These are phyloP conservation scores for Calonectria hawksworthii DNA, from an alignment of 2,329 filamentous ascomycete genomes.

Conservation along the genomic window DNA sequence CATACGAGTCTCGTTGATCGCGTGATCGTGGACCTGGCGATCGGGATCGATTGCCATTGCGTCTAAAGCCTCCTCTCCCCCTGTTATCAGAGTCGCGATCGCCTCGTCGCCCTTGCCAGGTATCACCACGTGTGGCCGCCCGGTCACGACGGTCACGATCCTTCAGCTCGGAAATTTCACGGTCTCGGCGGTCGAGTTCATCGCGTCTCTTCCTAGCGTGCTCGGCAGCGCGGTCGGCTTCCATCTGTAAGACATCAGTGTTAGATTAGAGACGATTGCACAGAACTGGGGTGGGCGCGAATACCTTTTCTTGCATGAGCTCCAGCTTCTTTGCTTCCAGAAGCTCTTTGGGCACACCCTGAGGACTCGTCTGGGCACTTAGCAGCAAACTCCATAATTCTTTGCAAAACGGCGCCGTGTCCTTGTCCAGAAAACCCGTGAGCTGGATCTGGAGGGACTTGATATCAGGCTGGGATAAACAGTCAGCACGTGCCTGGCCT, in stretches of 20 bases:
- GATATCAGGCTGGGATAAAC: constrained; percentile 82
- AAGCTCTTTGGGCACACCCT: constrained; percentile 94
- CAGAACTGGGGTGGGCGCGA: constrained; percentile 3
- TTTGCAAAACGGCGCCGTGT: constrained; percentile 90
- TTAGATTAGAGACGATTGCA: neutral
- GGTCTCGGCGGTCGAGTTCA: constrained; percentile 78
- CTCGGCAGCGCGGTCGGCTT: constrained; percentile 86
- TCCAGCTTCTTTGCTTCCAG: constrained; percentile 97
- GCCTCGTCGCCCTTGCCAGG: constrained; percentile 67
- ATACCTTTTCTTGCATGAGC: constrained; percentile 93
- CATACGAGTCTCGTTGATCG: constrained; percentile 59
- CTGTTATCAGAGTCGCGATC: constrained; percentile 63
- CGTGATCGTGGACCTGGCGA: constrained; percentile 62
- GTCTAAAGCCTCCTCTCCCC: constrained; percentile 60
- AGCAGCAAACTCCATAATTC: constrained; percentile 93
- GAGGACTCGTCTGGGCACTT: constrained; percentile 88
- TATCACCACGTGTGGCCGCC: constrained; percentile 65
- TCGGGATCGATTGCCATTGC: constrained; percentile 60
- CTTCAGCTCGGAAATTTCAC: constrained; percentile 76
- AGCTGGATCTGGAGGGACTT: constrained; percentile 96
- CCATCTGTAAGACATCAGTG: constrained; percentile 67
- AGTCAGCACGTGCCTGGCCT: constrained; percentile 43
- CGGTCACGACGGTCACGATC: constrained; percentile 73
- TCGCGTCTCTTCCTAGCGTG: constrained; percentile 80
- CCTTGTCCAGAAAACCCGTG: constrained; percentile 94